Conservation (phyloP, 192 early-diverging fungal genomes). For the Gigaspora rosea region DNA sequence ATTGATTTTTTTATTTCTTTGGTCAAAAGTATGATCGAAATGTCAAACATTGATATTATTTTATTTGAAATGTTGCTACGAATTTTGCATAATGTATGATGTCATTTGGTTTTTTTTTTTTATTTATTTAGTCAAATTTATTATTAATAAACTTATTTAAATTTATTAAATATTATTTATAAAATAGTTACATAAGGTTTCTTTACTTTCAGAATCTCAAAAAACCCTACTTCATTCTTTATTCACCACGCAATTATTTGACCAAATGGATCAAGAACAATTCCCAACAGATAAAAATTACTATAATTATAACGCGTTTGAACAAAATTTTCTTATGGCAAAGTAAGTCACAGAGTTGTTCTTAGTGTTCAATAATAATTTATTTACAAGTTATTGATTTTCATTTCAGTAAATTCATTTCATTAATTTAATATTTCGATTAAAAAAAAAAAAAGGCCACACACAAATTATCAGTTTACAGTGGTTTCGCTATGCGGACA, state of each 20-base stretch:
- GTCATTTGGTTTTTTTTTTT: neutral
- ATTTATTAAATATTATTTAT: no score
- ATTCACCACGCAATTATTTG: neutral
- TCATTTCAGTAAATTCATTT: neutral
- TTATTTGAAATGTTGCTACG: neutral
- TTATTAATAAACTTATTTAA: no score
- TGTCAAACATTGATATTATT: neutral
- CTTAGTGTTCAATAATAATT: neutral
- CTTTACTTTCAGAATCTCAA: constrained; percentile 2
- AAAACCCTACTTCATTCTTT: neutral
- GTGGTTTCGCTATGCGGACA: neutral
- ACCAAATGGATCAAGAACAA: neutral
- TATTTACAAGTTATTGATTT: neutral
- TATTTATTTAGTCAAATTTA: no score
- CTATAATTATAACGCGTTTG: neutral
- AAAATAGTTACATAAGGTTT: neutral
- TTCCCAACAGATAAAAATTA: neutral
- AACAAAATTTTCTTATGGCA: neutral
- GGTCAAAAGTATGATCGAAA: neutral
- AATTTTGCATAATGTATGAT: neutral
- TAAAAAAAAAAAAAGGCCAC: neutral
- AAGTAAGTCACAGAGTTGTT: neutral
- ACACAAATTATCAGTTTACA: neutral
- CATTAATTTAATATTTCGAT: neutral
- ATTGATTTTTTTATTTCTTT: constrained; percentile 6